Evolutionary conservation across 2,329 filamentous ascomycete genomes (phyloP).

Genomic region (Fusarium decemcellulare): DNA sequence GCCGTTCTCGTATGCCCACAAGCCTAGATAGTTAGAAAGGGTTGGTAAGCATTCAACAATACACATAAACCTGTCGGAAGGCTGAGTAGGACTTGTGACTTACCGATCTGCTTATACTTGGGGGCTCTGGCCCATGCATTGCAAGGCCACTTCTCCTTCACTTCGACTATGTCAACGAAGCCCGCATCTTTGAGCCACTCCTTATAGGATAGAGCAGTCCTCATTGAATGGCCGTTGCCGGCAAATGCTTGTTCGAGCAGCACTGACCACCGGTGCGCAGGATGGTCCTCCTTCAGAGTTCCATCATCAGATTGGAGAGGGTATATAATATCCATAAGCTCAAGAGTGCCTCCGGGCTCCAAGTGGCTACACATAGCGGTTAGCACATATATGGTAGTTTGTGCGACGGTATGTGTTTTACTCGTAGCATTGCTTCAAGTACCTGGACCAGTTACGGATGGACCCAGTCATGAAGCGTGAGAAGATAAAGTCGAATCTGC

Average conservation of each 20-base stretch:
- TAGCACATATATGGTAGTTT: neutral
- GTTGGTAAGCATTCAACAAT: neutral
- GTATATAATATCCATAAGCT: slow-evolving; percentile 4
- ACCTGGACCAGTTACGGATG: neutral
- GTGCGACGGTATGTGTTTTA: neutral
- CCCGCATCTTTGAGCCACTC: neutral
- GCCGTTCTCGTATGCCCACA: slow-evolving; percentile 1
- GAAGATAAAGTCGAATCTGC: slow-evolving; percentile 1
- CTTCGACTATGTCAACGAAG: neutral
- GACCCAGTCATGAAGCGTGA: slow-evolving; percentile 3
- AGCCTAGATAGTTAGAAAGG: neutral
- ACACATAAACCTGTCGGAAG: neutral
- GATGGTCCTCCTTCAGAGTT: neutral
- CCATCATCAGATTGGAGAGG: slow-evolving; percentile 1
- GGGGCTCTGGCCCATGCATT: neutral
- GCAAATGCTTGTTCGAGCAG: neutral
- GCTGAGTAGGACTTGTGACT: neutral
- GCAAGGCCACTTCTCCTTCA: slow-evolving; percentile 3
- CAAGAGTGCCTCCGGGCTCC: neutral
- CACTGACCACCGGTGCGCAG: neutral
- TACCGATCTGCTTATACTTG: slow-evolving; percentile 7
- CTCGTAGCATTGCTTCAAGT: slow-evolving; percentile 3
- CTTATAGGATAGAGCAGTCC: neutral
- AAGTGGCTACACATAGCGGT: neutral
- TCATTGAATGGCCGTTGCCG: neutral